phyloP scores from a whole-genome alignment of 1,284 basidiomycete species.

The Rhodotorula sp. region DNA sequence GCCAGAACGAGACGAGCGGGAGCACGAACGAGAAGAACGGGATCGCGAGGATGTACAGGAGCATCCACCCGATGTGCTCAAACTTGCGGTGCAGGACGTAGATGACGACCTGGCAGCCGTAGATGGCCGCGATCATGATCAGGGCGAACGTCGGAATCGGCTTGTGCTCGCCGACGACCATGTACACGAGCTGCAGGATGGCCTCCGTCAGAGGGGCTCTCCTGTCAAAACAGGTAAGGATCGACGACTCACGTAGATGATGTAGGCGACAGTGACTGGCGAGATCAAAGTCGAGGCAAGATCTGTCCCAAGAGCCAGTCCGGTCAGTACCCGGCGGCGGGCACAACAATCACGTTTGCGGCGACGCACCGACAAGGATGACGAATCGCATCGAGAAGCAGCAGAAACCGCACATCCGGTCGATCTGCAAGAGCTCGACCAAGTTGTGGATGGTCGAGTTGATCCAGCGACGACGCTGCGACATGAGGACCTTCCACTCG shows the following conservation, averaged over 20 bases:
- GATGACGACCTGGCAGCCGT: constrained; percentile 68
- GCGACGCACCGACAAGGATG: constrained; percentile 72
- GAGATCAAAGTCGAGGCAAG: constrained; percentile 66
- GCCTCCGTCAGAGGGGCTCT: too few relatives aligned
- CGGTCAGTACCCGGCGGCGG: not conserved
- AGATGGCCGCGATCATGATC: constrained; percentile 83
- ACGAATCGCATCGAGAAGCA: constrained; percentile 99
- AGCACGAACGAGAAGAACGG: constrained; percentile 89
- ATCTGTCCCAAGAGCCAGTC: constrained; percentile 10
- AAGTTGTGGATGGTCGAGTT: constrained; percentile 99
- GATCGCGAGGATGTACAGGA: constrained; percentile 87
- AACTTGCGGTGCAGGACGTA: constrained; percentile 97
- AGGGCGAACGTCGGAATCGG: constrained; percentile 67
- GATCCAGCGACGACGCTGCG: constrained; percentile 98
- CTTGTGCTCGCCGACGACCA: constrained; percentile 63
- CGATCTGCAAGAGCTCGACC: constrained; percentile 84
- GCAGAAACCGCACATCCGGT: constrained; percentile 62
- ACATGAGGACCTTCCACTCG: constrained; percentile 90
- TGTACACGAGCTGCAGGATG: constrained; percentile 67
- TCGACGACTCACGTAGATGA: constrained; percentile 65
- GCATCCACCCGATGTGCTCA: constrained; percentile 96
- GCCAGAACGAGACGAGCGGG: constrained; percentile 97
- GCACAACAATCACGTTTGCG: too few relatives aligned
- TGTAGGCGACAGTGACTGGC: constrained; percentile 79
- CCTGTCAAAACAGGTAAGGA: not conserved